Evolutionary conservation across 2,329 filamentous ascomycete species (phyloP), one percentile per base, ranked within the genome.

Genomic region (Pseudogymnoascus sp.): DNA sequence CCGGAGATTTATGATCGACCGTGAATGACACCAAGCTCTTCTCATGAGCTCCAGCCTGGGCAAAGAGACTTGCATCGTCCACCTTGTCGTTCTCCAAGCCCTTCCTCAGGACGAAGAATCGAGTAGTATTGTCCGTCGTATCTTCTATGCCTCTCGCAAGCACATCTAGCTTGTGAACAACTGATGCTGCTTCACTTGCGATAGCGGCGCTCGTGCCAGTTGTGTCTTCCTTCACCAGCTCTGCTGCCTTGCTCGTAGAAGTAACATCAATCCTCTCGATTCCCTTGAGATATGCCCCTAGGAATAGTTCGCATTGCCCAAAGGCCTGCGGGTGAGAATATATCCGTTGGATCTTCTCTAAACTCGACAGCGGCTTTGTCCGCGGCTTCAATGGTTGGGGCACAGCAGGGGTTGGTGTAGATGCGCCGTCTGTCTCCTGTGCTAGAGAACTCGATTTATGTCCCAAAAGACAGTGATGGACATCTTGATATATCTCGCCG

Each of bases 271-370:
- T 84, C 61, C 87, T 83, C 77, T 96, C 91, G n/a, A 88, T 81
- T 50, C 84, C 84, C 68, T 86, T 87, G 66, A 96, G 83, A 70
- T 90, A 80, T 29, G 80, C 78, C 7, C 82, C 79, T 26, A 97
- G 82, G 75, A 96, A 96, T 7, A 73, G 75, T 50, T 87, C 86
- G 76, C 93, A 97, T 77, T 99, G 95, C 26, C 92, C 92, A 80
- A 95, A 96, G 29, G 92, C 95, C 76, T 99, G 95, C 9, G 93
- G 93, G 76, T 99, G 95, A 23, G 91, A 95, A 78, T 96, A 96
- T 42, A 99, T 76, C 71, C 88, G 88, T 69, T 82, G 83, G 70
- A 97, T 82, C 69, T 88, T 81, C 63, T 77, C 75, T 66, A 93
- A 75, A 66, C 78, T 77, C 61, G 73, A 70, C 40, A 82, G 69